Evolutionary conservation across 345 rosid genomes (phyloP).

Genomic region (Garcia nutans): DNA sequence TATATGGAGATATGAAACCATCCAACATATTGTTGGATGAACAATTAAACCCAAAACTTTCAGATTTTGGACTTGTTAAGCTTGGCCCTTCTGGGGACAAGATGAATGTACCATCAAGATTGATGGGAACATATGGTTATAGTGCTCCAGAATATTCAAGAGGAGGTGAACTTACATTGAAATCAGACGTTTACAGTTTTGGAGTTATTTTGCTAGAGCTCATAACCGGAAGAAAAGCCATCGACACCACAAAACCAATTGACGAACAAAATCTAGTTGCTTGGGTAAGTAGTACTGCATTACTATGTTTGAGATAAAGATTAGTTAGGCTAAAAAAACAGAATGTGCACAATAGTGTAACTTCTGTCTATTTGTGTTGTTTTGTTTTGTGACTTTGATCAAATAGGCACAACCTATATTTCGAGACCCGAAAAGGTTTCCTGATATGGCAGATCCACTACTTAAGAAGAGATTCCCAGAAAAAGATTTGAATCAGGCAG

Average conservation of each 20-base stretch:
- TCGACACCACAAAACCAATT: slow-evolving; percentile 61
- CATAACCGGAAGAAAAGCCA: slow-evolving; percentile 63
- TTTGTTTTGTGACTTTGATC: neutral
- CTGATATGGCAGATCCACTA: slow-evolving; percentile 75
- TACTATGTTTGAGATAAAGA: too few relatives aligned
- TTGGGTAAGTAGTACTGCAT: slow-evolving; percentile 50
- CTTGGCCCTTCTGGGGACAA: slow-evolving; percentile 46
- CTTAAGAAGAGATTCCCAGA: slow-evolving; percentile 52
- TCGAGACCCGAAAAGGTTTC: slow-evolving; percentile 62
- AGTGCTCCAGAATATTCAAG: slow-evolving; percentile 73
- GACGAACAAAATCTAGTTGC: slow-evolving; percentile 72
- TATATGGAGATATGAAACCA: slow-evolving; percentile 63
- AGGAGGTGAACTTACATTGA: slow-evolving; percentile 48
- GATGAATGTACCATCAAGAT: slow-evolving; percentile 41
- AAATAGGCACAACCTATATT: slow-evolving; percentile 69
- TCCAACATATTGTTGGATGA: slow-evolving; percentile 59
- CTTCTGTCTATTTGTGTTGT: too few relatives aligned
- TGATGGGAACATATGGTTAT: slow-evolving; percentile 77
- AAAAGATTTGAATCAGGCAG: slow-evolving; percentile 74
- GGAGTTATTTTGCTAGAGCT: slow-evolving; percentile 78
- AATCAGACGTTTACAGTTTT: slow-evolving; percentile 77
- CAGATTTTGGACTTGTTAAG: slow-evolving; percentile 63
- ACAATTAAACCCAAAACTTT: slow-evolving; percentile 48
- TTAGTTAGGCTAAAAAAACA: too few relatives aligned
- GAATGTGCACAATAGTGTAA: too few relatives aligned